Evolutionary conservation across 2,329 filamentous ascomycete genomes (phyloP), one percentile per base, ranked within the genome.

Genomic region (Coniella lustricola): DNA sequence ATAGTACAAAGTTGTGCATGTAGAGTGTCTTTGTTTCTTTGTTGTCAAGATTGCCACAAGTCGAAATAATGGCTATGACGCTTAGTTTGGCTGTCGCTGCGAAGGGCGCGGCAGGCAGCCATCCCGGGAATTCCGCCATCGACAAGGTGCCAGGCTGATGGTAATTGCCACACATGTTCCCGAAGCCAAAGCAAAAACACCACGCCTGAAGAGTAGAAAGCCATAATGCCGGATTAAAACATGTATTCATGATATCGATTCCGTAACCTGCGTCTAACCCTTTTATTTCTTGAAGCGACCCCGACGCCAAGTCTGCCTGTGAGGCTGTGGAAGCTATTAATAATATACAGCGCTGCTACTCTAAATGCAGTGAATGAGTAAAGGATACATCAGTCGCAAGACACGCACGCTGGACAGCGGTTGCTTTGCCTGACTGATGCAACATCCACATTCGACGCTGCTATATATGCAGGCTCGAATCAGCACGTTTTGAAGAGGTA

Each of bases 51-150:
- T 29, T 29, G 25, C 22, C 18, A 13, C 4, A 33, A 36, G 33
- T 36, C 1, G 29, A 32, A 13, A 22, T 13, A 21, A 20, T 20
- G 33, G 18, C 31, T n/a, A 48, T 44, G 50, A 37, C 44, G 44
- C 41, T 22, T 33, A 31, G 44, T 21, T 46, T 18, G 12, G 20
- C 12, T 34, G 21, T 29, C 25, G 25, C 5, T 29, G 25, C 5
- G 25, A 29, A 16, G 18, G 40, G n/a, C 33, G 46, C 49, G 49
- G 49, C 46, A 51, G 49, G 49, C 49, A 51, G 29, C 49, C 46
- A 35, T 40, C 10, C 32, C 46, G 40, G 46, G 38, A 36, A 41
- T 34, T 31, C 46, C 49, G 44, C 20, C 14, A 14, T 29, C 13
- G 29, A 32, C 32, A 39, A n/a, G n/a, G n/a, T n/a, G n/a, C n/a